phyloP scores from a whole-genome alignment of 1,139 yeast genomes.

The Eremothecium coryli region DNA sequence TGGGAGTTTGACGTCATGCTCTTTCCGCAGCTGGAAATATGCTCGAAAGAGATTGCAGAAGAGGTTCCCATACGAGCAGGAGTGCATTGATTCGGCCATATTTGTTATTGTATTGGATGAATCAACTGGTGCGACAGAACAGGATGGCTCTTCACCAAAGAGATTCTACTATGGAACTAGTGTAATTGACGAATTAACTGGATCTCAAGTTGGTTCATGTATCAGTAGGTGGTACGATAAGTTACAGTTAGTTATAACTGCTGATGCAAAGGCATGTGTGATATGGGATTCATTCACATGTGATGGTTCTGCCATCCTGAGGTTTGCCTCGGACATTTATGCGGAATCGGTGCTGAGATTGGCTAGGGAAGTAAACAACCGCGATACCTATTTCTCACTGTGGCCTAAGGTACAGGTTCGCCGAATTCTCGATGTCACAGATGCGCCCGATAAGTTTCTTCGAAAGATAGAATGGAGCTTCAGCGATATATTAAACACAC shows the following conservation, averaged over 20 bases:
- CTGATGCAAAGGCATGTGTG: conserved; percentile 64
- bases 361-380: conserved; percentile 62
- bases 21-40: conserved; percentile 51
- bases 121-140: conserved; percentile 38
- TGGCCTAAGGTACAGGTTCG: conserved; percentile 37
- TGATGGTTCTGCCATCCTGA: conserved; percentile 66
- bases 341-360: conserved; percentile 65
- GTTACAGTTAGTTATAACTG: conserved; percentile 57
- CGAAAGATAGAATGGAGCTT: conserved; percentile 41
- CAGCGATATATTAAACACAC: conserved; percentile 40
- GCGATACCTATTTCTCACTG: conserved; percentile 48
- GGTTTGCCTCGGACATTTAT: conserved; percentile 66
- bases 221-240: conserved; percentile 76
- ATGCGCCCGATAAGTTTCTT: conserved; percentile 29
- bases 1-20: conserved; percentile 64
- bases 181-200: conserved; percentile 41
- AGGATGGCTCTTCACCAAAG: conserved; percentile 40
- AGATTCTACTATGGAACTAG: conserved; percentile 60
- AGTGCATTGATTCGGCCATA: conserved; percentile 50
- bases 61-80: conserved; percentile 38
- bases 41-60: conserved; percentile 43
- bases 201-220: conserved; percentile 65
- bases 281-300: conserved; percentile 71
- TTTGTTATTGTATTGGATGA: conserved; percentile 63
- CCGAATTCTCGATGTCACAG: conserved; percentile 30